phyloP scores from a whole-genome alignment of 225 moss, liverwort and hornwort genomes.

The Marchantia polymorpha region DNA sequence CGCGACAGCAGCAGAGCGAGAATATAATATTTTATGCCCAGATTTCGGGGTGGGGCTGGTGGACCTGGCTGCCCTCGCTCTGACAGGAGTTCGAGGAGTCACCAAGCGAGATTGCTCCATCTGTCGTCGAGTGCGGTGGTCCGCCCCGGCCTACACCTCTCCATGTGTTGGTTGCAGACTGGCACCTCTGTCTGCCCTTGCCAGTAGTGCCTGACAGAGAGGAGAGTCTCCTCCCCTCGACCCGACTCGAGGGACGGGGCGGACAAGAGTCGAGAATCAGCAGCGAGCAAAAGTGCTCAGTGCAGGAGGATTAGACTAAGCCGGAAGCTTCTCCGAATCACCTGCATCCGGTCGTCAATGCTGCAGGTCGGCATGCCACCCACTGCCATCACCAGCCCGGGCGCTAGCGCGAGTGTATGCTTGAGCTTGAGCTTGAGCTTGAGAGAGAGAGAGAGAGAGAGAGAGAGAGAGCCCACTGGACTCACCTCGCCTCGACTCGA shows the following conservation, averaged over 20 bases:
- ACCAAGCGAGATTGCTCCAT: not conserved
- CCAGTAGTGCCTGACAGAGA: slow-evolving; percentile 7
- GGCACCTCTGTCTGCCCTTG: not conserved
- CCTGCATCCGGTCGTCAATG: not conserved
- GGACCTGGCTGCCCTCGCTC: not conserved
- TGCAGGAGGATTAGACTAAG: not conserved
- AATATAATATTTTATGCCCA: not conserved
- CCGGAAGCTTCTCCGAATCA: not conserved
- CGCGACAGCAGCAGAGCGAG: not conserved
- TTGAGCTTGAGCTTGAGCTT: too few relatives aligned
- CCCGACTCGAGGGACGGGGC: not conserved
- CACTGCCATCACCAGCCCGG: too few relatives aligned
- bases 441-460: too few relatives aligned
- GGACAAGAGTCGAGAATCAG: not conserved
- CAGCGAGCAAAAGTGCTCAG: not conserved
- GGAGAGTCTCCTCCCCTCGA: too few relatives aligned
- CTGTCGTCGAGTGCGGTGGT: not conserved
- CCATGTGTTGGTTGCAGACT: slow-evolving; percentile 13
- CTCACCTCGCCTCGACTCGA: not conserved
- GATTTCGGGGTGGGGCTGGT: not conserved
- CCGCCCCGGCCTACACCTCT: not conserved
- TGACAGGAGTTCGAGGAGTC: not conserved
- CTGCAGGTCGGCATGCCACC: not conserved
- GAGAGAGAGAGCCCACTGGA: not conserved
- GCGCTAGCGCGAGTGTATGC: too few relatives aligned